Evolutionary conservation across 1,139 yeast genomes (phyloP).

Genomic region (Debaryomycetaceae sp.): DNA sequence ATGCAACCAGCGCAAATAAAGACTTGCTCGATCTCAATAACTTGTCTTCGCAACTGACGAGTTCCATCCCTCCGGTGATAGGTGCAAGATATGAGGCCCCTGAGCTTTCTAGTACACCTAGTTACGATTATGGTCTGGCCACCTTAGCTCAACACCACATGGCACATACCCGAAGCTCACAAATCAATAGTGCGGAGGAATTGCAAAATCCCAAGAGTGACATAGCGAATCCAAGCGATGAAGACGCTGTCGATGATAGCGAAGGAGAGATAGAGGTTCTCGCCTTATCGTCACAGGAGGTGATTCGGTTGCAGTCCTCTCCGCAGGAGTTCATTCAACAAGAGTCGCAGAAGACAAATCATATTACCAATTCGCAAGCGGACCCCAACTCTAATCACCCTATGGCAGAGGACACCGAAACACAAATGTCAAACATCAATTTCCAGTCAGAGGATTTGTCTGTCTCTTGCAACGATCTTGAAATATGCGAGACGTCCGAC

Average conservation of each 20-base stretch:
- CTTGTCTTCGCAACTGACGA: constrained; percentile 6
- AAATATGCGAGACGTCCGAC: not conserved
- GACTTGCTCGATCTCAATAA: constrained; percentile 6
- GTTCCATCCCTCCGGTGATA: constrained; percentile 1
- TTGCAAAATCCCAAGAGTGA: not conserved
- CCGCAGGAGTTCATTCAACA: not conserved
- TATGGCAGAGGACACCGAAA: not conserved
- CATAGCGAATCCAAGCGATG: not conserved
- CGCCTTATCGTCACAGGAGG: not conserved
- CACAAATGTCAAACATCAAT: constrained; percentile 3
- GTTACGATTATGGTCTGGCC: not conserved
- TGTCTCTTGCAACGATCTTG: not conserved
- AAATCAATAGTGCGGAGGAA: not conserved
- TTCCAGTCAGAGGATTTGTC: constrained; percentile 2
- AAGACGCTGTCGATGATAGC: constrained; percentile 9
- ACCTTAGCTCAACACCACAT: not conserved
- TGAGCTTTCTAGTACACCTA: not conserved
- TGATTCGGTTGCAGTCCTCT: not conserved
- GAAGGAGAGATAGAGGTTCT: constrained; percentile 12
- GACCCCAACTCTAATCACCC: not conserved
- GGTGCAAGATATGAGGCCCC: not conserved
- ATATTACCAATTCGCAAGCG: not conserved
- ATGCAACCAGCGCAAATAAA: not conserved
- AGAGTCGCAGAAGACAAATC: not conserved
- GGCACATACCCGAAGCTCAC: not conserved